Conservation (phyloP, 176 grass and related monocot species). For the Aegilops tauschii region DNA sequence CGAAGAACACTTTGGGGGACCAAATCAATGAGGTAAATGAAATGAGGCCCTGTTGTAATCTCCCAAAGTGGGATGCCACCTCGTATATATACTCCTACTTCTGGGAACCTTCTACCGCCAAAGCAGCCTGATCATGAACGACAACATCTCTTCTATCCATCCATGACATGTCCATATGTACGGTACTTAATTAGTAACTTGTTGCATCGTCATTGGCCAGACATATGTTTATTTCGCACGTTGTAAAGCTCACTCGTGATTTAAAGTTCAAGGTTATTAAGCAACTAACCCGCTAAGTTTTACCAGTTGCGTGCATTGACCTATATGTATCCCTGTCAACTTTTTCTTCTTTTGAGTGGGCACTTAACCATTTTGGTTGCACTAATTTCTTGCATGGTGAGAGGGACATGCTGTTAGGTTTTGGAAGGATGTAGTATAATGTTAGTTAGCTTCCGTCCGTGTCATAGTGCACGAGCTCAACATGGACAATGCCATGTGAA, state of each 20-base stretch:
- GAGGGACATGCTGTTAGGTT: neutral
- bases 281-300: neutral
- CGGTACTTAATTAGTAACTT: neutral
- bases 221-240: neutral
- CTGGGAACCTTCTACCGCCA: conserved; percentile 37
- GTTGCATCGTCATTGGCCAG: neutral
- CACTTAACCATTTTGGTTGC: neutral
- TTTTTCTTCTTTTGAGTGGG: neutral
- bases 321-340: neutral
- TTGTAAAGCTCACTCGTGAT: neutral
- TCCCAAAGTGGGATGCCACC: conserved; percentile 4
- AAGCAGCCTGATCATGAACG: neutral
- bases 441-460: conserved; percentile 13
- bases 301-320: neutral
- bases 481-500: conserved; percentile 10
- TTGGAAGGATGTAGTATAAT: neutral
- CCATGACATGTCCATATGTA: neutral
- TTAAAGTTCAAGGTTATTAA: neutral
- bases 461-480: conserved; percentile 5
- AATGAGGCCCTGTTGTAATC: neutral
- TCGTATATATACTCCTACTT: neutral
- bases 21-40: conserved; percentile 20
- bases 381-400: neutral
- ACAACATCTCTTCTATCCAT: neutral
- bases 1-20: conserved; percentile 31